Evolutionary conservation across 2,329 filamentous ascomycete species (phyloP), one percentile per base, ranked within the genome.

Genomic region (Epichloe bromicola): DNA sequence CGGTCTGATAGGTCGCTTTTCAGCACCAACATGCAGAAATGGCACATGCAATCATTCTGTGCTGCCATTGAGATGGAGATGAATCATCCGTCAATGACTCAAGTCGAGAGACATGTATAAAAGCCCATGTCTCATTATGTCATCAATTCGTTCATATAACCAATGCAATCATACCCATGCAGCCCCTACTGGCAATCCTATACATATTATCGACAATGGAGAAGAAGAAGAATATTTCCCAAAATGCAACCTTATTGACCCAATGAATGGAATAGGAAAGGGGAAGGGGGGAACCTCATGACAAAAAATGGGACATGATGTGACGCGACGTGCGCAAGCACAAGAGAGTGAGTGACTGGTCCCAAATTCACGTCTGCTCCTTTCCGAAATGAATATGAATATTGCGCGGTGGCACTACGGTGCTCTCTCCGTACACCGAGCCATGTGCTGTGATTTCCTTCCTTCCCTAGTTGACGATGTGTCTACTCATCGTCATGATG

Each of bases 141-240:
- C 65, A 63, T 68, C 58, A 67, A 59, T 67, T 68, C 66, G 66
- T 68, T 53, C 51, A 46, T 53, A 36, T 44, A 53, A 41, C 63
- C 64, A 62, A 65, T 67, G 57, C 63, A 61, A 60, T 65, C 63
- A 61, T 67, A 54, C 53, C 53, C 53, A 30, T 41, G 26, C 41
- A 15, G 11, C 37, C 17, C 39, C n/a, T 20, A 57, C 12, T 20
- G 57, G 60, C 46, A 57, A 50, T 43, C 51, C 55, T 52, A 42
- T 42, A 54, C 49, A 20, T 20, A 26, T 26, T 61, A 60, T 58
- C 55, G 56, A 60, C 54, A 58, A 56, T 58, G 55, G 42, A 39
- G 23, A 5, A 23, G 39, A 17, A 37, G 20, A 10, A 23, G 20
- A 26, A 20, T 12, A 30, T 20, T 12, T 15, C 23, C 19, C 7